Conservation (phyloP, 805 yeast genomes). For the Grigorovia jiainica region DNA sequence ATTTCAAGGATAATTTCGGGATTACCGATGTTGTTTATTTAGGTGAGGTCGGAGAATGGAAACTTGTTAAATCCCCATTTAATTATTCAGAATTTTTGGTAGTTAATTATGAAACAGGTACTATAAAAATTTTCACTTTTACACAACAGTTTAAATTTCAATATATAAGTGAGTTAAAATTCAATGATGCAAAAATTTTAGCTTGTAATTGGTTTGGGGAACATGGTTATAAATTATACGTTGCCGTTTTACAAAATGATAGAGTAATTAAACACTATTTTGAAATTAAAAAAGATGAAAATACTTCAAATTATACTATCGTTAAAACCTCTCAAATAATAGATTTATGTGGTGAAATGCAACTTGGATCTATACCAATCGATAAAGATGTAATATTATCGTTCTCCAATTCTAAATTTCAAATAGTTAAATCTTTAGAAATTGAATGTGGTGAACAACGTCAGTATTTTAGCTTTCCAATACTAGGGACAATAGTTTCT, state of each 20-base stretch:
- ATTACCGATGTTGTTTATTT: not conserved
- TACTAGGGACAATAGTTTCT: constrained; percentile 12
- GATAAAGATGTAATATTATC: constrained; percentile 12
- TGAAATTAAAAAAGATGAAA: too few species aligned
- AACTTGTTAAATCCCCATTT: constrained; percentile 7
- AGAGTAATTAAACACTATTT: too few species aligned
- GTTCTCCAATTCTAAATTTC: constrained; percentile 8
- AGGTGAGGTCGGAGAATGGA: constrained; percentile 9
- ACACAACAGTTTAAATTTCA: not conserved
- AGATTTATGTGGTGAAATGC: constrained; percentile 11
- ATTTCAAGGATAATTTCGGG: too few species aligned
- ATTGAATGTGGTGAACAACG: constrained; percentile 24
- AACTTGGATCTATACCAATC: constrained; percentile 14
- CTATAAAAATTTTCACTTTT: constrained; percentile 17
- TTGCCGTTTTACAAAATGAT: not conserved
- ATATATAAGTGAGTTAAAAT: not conserved
- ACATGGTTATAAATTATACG: not conserved
- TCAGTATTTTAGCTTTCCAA: constrained; percentile 3
- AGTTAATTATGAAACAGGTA: constrained; percentile 8
- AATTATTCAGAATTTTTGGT: constrained; percentile 11
- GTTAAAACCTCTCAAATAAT: too few species aligned
- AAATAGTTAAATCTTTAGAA: constrained; percentile 21
- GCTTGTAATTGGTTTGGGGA: not conserved
- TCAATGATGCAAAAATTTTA: not conserved
- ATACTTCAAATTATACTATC: too few species aligned